Evolutionary conservation across 805 yeast genomes (phyloP), one percentile per base, ranked within the genome.

Genomic region (Nakazawaea wickerhamii): DNA sequence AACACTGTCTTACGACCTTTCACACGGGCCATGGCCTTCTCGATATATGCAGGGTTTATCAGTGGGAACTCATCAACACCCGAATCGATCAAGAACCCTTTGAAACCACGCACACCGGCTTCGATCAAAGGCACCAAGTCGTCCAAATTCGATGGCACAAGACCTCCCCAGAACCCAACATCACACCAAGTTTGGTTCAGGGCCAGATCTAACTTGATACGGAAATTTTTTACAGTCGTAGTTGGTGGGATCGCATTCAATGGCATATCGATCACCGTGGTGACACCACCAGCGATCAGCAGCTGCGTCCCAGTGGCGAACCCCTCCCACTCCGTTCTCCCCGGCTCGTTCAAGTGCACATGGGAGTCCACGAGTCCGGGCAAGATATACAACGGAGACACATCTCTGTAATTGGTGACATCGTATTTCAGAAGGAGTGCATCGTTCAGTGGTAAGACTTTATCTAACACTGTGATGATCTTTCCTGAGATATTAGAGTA

Each of bases 301-400:
- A 96, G 85, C 57, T 82, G 81, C 0, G 98, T 90, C 0, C 98
- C 98, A 0, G 95, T 84, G n/a, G 81, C 95, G 59, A 91, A 90
- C 1, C 98, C 98, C 62, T 90, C 98, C 98, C 98, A 90, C 48
- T 89, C 96, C 1, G 97, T 90, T 52, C 97, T 69, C n/a, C 98
- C 98, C 0, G 98, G 97, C 55, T 91, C 98, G 60, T 91, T 91
- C 52, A 90, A 66, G 56, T 90, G 98, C 20, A 90, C 98, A 60
- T 90, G 98, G 4, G 95, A 75, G 56, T 90, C 98, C 4, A 90
- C 95, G 23, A 90, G 71, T 0, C 98, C 98, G 0, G 98, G 97
- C 68, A 91, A 67, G 10, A 90, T 71, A 25, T 75, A 75, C 17
- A 67, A 59, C 0, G 90, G 88, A 3, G 83, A 68, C 4, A 81